Base-by-base conservation (phyloP, 208 protist species). In the Acanthamoeba lenticulata region DNA sequence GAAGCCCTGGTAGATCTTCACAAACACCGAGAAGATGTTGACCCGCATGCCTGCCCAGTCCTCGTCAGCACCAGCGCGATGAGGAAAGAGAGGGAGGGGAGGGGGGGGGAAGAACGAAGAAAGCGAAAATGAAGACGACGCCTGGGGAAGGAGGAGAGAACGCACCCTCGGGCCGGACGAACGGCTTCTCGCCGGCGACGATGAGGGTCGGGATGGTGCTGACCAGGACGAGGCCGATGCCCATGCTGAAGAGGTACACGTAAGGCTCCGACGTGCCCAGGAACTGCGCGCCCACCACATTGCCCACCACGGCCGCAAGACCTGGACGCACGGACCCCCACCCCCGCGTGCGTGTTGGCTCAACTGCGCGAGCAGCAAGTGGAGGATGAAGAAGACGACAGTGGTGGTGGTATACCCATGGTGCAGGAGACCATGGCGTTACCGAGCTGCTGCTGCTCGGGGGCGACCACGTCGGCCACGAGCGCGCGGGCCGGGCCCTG, bases 401-500 rank as follows among this genome's bases (percentile, higher is more conserved):
- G 21, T 60, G 52, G 11, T 60, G 52, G n/a, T 21, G 9, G 36
- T 15, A 19, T 60, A 94, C 95, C 95, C 91, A 96, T 96, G 5
- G 47, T 55, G 74, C 52, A 81, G 0, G 65, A 57, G 19, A 96
- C 95, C 88, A 96, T 96, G 36, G 94, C 45, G 52, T 96, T 96
- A 11, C 95, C 95, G 29, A 94, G 34, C 55, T 91, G 79, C 91
- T 96, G 95, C 69, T 94, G 92, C 49, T 95, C 95, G 24, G 19
- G 21, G 29, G 38, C 67, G 9, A 94, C 34, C 24, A 96, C 29
- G 86, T 96, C 95, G 42, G 94, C 90, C 32, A 96, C 94, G 13
- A 96, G 49, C 32, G 95, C 92, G 60, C 95, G 79, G 34, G 93
- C 60, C 42, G 95, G 95, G n/a, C 95, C 95, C 42, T 95, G 93